These are phyloP conservation scores for Madurella mycetomatis DNA, from an alignment of 2,329 filamentous ascomycete species.

Conservation along the genomic window DNA sequence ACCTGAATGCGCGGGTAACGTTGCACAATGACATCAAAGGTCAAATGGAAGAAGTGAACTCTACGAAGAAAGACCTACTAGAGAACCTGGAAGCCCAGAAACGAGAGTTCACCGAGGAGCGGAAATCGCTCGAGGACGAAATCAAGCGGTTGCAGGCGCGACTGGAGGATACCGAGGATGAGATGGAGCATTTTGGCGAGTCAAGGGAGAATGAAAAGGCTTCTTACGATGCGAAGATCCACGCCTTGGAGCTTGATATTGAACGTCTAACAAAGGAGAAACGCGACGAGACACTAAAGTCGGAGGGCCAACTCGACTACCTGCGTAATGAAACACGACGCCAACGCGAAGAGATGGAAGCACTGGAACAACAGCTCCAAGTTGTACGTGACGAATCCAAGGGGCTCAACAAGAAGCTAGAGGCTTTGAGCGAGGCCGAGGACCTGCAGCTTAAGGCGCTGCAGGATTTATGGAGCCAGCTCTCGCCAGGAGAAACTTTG, in stretches of 20 bases:
- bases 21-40: conserved; percentile 59
- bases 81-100: conserved; percentile 92
- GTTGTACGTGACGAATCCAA: conserved; percentile 51
- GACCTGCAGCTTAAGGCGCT: conserved; percentile 52
- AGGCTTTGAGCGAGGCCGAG: conserved; percentile 47
- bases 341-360: conserved; percentile 56
- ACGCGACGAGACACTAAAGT: conserved; percentile 53
- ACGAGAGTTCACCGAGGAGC: conserved; percentile 79
- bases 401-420: conserved; percentile 46
- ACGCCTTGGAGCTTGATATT: conserved; percentile 66
- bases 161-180: conserved; percentile 86
- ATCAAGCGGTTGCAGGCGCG: conserved; percentile 70
- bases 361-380: conserved; percentile 55
- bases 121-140: conserved; percentile 77
- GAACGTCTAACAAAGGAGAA: conserved; percentile 57
- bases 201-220: conserved; percentile 78
- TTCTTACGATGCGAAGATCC: conserved; percentile 63
- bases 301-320: conserved; percentile 59
- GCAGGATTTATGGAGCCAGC: conserved; percentile 53
- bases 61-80: conserved; percentile 89
- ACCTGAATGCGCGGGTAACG: conserved; percentile 55
- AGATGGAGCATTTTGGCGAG: conserved; percentile 78
- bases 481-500: conserved; percentile 49
- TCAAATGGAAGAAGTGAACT: conserved; percentile 79
- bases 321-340: conserved; percentile 56